Evolutionary conservation across 345 rosid genomes (phyloP).

Genomic region (thale cress (Arabidopsis thaliana)): TAIR10.1 NC_003075.7:10984001-10984500

Average conservation of each 20-base stretch:
- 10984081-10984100: neutral
- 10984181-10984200: neutral
- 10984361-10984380: neutral
- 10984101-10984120: neutral
- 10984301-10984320: neutral
- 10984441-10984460: neutral
- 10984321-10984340: neutral
- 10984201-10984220: neutral
- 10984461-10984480: neutral
- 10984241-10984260: neutral
- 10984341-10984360: neutral
- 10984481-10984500: neutral
- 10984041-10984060: neutral
- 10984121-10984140: slow-evolving; percentile 5
- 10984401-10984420: neutral
- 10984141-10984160: neutral
- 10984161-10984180: neutral
- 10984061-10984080: neutral
- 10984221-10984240: neutral
- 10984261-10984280: neutral
- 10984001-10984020: slow-evolving; percentile 73
- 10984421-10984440: neutral
- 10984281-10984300: neutral
- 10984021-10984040: slow-evolving; percentile 74
- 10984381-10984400: neutral